Evolutionary conservation across 306 rosid genomes (phyloP).

Genomic region (Bauhinia variegata): DNA sequence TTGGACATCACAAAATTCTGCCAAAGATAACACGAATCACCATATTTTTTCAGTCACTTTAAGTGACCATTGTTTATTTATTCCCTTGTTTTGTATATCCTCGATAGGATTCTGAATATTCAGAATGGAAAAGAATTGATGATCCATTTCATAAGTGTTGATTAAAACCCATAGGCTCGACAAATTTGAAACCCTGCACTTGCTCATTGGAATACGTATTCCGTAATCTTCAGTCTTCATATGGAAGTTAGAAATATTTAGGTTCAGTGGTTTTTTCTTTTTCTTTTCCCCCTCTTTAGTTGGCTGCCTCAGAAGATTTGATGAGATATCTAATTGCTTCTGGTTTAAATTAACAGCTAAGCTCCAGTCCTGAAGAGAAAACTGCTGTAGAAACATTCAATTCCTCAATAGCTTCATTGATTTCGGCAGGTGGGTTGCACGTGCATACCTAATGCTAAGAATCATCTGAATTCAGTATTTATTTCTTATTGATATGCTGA

Average conservation of each 20-base stretch:
- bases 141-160: conserved; percentile 6
- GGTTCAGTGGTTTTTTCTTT: background rate
- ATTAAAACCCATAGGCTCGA: conserved; percentile 6
- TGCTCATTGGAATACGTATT: background rate
- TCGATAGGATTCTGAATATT: conserved; percentile 25
- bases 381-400: conserved; percentile 77
- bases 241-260: conserved; percentile 17
- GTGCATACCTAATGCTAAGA: background rate
- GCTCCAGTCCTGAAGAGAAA: conserved; percentile 81
- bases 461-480: no score
- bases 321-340: conserved; percentile 45
- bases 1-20: background rate
- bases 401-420: conserved; percentile 76
- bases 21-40: conserved; percentile 16
- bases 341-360: conserved; percentile 61
- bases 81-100: conserved; percentile 3
- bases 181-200: conserved; percentile 11
- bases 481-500: background rate
- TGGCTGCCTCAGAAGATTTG: conserved; percentile 13
- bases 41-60: conserved; percentile 1
- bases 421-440: conserved; percentile 72
- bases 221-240: conserved; percentile 15
- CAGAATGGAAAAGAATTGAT: conserved; percentile 10
- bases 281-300: background rate
- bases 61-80: background rate